Percentiles rank a stretch among this genome's conserved stretches.
phyloP scores from a whole-genome alignment of 2,329 filamentous ascomycete genomes.

The Chaetothyriales sp. region DNA sequence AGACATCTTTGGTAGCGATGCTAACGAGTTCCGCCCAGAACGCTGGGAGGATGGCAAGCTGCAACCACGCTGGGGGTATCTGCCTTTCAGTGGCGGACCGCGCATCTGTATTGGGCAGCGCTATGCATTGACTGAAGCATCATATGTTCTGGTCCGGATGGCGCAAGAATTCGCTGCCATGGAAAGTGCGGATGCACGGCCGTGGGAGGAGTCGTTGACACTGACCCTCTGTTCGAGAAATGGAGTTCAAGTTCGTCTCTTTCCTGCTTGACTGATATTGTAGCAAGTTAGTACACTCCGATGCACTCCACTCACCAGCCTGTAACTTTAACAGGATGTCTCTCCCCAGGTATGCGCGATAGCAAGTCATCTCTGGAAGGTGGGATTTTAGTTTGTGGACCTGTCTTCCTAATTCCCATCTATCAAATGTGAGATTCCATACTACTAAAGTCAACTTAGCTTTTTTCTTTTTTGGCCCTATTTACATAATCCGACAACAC shows the following conservation, averaged over 20 bases:
- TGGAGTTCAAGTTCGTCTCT: constrained; percentile 34
- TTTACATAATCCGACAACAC: too few species aligned
- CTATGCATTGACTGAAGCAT: constrained; percentile 57
- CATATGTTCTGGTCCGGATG: constrained; percentile 54
- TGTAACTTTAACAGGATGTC: too few species aligned
- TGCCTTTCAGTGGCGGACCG: constrained; percentile 19
- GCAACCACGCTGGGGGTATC: constrained; percentile 15
- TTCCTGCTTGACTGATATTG: constrained; percentile 2
- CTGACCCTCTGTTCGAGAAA: constrained; percentile 64
- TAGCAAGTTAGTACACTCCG: too few species aligned
- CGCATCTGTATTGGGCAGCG: constrained; percentile 43
- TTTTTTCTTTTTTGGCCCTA: too few species aligned
- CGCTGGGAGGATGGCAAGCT: constrained; percentile 22
- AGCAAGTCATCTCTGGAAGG: too few species aligned
- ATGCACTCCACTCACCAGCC: too few species aligned
- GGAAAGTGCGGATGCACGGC: constrained; percentile 24
- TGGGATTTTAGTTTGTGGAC: too few species aligned
- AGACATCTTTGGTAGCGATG: constrained; percentile 21
- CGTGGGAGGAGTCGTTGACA: constrained; percentile 12
- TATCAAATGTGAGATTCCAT: too few species aligned
- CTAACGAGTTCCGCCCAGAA: constrained; percentile 23
- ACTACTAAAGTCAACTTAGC: too few species aligned
- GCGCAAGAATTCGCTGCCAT: constrained; percentile 57
- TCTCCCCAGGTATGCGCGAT: too few species aligned
- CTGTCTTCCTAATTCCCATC: too few species aligned